Conservation (phyloP, 345 rosid genomes). For the Isatis tinctoria region DNA sequence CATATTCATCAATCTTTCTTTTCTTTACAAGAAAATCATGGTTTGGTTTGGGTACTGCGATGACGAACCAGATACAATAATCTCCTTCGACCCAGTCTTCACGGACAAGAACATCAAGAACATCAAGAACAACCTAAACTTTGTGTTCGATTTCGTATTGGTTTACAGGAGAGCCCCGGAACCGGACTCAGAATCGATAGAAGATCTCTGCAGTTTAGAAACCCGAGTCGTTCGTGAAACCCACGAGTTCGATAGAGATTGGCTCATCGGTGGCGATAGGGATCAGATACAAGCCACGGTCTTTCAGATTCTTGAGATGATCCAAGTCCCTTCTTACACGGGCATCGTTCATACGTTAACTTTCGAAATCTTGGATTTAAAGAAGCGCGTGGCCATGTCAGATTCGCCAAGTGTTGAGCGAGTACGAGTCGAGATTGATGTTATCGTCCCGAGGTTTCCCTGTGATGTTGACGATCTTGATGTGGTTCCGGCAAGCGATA, state of each 20-base stretch:
- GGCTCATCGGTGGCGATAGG: slow-evolving; percentile 1
- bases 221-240: background rate
- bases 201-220: background rate
- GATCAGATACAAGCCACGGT: background rate
- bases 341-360: background rate
- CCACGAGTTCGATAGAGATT: background rate
- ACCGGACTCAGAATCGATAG: background rate
- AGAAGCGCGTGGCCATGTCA: background rate
- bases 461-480: background rate
- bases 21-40: background rate
- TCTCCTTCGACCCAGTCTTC: background rate
- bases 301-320: background rate
- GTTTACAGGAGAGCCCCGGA: background rate
- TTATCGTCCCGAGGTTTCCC: background rate
- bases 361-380: background rate
- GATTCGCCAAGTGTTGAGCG: background rate
- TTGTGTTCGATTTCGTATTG: background rate
- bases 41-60: background rate
- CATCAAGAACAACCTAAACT: background rate
- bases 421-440: background rate
- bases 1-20: background rate
- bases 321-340: background rate
- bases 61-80: background rate
- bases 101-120: background rate
- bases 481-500: background rate